Evolutionary conservation across 371 early-diverging fungal species (phyloP).

Genomic region (Mortierella sp.): DNA sequence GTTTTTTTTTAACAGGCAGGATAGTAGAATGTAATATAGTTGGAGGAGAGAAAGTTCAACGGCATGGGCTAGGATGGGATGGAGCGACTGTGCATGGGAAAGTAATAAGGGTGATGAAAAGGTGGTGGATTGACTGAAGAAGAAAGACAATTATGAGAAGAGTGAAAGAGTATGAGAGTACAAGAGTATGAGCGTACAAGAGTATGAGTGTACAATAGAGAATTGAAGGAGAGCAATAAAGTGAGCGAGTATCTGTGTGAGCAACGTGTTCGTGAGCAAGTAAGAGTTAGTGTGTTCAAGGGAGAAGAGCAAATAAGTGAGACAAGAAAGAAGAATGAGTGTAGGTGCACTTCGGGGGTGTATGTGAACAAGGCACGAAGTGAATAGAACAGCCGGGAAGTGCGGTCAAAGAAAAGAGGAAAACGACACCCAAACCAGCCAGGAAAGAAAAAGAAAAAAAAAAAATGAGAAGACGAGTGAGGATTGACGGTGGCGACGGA

Average conservation of each 20-base stretch:
- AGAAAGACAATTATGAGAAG: neutral
- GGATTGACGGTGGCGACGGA: too few relatives aligned
- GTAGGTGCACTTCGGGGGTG: neutral
- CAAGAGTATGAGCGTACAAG: neutral
- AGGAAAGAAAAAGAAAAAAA: too few relatives aligned
- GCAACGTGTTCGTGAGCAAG: neutral
- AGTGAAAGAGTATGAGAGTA: neutral
- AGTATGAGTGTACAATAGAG: neutral
- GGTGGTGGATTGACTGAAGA: neutral
- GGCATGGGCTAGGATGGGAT: neutral
- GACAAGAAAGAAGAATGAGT: neutral
- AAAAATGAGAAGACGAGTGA: too few relatives aligned
- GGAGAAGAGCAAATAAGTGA: neutral
- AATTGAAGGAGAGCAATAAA: neutral
- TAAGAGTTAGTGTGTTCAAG: neutral
- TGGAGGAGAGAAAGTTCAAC: neutral
- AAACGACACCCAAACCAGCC: too few relatives aligned
- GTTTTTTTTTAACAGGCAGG: neutral
- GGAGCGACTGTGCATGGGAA: conserved; percentile 8
- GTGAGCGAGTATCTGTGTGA: neutral
- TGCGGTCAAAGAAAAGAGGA: too few relatives aligned
- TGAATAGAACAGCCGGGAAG: too few relatives aligned
- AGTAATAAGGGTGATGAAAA: neutral
- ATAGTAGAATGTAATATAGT: conserved; percentile 1
- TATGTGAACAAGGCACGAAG: too few relatives aligned